phyloP scores from a whole-genome alignment of 148 eudicot species.

The Arctostaphylos glauca region DNA sequence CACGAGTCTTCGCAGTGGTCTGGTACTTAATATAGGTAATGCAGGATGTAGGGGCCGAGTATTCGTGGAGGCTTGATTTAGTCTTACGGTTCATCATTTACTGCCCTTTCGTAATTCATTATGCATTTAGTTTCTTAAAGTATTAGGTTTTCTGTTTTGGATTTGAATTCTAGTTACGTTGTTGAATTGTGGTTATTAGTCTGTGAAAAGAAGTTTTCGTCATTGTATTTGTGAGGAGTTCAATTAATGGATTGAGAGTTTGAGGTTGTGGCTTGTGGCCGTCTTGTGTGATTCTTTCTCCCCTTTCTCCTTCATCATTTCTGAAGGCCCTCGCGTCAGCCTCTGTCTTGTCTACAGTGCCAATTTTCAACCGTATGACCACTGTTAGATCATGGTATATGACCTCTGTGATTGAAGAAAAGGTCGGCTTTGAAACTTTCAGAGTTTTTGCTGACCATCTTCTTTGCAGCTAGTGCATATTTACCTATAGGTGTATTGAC shows the following conservation, averaged over 20 bases:
- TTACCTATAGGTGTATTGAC: neutral
- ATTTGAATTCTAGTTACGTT: neutral
- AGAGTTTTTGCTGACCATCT: neutral
- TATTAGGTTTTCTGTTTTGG: neutral
- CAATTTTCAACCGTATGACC: neutral
- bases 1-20: neutral
- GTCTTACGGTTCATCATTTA: neutral
- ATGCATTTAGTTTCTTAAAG: neutral
- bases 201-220: neutral
- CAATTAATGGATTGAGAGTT: neutral
- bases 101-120: neutral
- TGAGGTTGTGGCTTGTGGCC: neutral
- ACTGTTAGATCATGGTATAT: neutral
- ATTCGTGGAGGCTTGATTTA: constrained; percentile 3
- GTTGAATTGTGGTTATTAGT: neutral
- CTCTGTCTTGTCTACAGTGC: neutral
- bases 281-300: neutral
- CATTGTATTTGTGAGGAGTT: neutral
- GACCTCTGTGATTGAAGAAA: neutral
- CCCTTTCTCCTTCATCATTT: neutral
- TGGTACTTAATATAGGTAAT: neutral
- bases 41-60: no score
- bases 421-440: neutral
- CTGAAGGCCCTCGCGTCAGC: neutral
- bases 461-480: neutral